Base-by-base conservation (phyloP, 208 protist species). In the Paratrypanosoma confusum region DNA sequence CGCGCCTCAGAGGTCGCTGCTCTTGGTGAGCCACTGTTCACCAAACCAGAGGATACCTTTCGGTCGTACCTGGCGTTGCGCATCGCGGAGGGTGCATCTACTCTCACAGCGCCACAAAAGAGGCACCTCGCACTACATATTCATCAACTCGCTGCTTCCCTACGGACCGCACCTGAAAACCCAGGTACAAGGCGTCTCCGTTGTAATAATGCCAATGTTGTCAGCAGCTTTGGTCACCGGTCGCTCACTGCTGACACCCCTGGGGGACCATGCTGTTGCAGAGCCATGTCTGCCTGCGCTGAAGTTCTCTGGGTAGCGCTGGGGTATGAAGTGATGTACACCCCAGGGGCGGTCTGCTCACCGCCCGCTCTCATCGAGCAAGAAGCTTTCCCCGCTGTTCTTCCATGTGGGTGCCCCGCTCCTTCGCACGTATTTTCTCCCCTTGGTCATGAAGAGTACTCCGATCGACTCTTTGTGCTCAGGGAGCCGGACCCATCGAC, bases 391-490 rank as follows among this genome's bases (percentile, higher is more conserved):
- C 34, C 51, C 0, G 36, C 47, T 21, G 33, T 81, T 13, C 0
- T 93, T 20, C 84, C 84, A 0, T 93, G 84, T 41, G 70, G 78
- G 0, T n/a, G n/a, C 3, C 6, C 49, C 2, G 28, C 78, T 10
- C 50, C 62, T 13, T 45, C 36, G 3, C 84, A 93, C 43, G n/a
- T 5, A 0, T 74, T 81, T 34, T 14, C 13, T 2, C 27, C 36
- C 11, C 45, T 88, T 18, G 84, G 84, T 0, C 90, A 78, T 48
- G 80, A 93, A 33, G 63, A 72, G 17, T 88, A 86, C 45, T 71
- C 67, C 0, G 80, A 93, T 47, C 70, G 84, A 1, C 57, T 81
- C 18, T 71, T 90, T 20, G 60, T 69, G 50, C 62, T 93, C 5
- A 24, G 44, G 10, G 80, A 93, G 52, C 84, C 84, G 2, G 57